Evolutionary conservation across 805 yeast species (phyloP).

Genomic region (Candida argentea): DNA sequence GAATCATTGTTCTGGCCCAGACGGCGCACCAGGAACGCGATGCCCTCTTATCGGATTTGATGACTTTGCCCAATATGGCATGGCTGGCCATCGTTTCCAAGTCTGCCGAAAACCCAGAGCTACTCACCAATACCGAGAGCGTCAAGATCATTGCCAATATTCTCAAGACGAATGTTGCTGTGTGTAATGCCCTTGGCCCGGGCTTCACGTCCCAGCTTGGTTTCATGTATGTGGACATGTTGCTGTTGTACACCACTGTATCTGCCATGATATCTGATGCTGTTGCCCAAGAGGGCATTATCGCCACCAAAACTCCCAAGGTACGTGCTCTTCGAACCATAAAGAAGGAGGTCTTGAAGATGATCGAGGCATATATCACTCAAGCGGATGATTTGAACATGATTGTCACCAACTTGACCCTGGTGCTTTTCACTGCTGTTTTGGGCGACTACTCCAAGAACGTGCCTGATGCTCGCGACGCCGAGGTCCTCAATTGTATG

Average conservation of each 20-base stretch:
- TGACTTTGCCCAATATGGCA: conserved; percentile 89
- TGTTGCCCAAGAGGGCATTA: conserved; percentile 70
- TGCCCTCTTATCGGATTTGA: conserved; percentile 61
- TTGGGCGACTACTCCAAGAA: conserved; percentile 80
- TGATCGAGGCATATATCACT: conserved; percentile 80
- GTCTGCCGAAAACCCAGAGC: conserved; percentile 73
- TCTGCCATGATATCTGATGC: conserved; percentile 74
- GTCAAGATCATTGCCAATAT: conserved; percentile 90
- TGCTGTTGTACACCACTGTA: conserved; percentile 81
- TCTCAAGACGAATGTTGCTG: conserved; percentile 90
- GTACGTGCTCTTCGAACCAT: conserved; percentile 94
- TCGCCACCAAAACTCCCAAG: conserved; percentile 90
- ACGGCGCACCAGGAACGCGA: conserved; percentile 59
- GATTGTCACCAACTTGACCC: conserved; percentile 71
- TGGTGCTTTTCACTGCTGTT: conserved; percentile 74
- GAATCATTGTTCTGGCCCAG: conserved; percentile 85
- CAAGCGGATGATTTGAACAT: conserved; percentile 82
- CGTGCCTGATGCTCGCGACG: conserved; percentile 96
- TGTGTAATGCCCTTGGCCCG: conserved; percentile 89
- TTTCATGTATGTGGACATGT: conserved; percentile 78
- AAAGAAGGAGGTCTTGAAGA: conserved; percentile 83
- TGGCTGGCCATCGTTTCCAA: conserved; percentile 86
- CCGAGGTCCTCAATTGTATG: conserved; percentile 93
- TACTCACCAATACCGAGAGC: conserved; percentile 69
- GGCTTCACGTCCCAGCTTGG: conserved; percentile 85